A percentile compares a stretch with the other conserved stretches of the same genome.
Conservation (phyloP, 75 land plant genomes). For the Larix kaempferi region DNA sequence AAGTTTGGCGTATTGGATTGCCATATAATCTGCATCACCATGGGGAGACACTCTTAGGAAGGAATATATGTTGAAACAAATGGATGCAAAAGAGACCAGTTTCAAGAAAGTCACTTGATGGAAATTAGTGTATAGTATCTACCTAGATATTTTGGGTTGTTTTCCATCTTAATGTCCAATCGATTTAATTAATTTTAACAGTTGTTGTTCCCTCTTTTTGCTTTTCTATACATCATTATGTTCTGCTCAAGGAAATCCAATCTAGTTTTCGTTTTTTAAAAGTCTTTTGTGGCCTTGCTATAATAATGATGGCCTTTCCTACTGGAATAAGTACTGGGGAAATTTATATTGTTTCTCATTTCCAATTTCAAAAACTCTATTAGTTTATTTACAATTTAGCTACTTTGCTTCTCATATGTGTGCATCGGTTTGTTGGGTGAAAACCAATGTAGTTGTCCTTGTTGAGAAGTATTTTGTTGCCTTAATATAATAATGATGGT, state of each 20-base stretch:
- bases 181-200: neutral
- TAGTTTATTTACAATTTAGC: no score
- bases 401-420: neutral
- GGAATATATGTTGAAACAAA: no score
- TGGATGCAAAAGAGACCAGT: no score
- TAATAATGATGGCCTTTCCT: neutral
- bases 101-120: no score
- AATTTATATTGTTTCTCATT: no score
- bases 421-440: neutral
- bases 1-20: no score
- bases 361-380: neutral
- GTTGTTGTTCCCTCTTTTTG: neutral
- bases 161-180: neutral
- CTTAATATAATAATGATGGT: neutral
- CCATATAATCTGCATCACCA: no score
- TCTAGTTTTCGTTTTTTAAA: neutral
- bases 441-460: neutral
- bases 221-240: no score
- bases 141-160: no score
- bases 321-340: neutral
- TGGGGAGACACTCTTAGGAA: no score
- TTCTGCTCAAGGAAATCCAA: no score
- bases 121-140: no score
- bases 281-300: neutral
- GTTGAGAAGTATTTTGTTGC: neutral